Conservation (phyloP, 805 yeast species). For the Candida vaughaniae region DNA sequence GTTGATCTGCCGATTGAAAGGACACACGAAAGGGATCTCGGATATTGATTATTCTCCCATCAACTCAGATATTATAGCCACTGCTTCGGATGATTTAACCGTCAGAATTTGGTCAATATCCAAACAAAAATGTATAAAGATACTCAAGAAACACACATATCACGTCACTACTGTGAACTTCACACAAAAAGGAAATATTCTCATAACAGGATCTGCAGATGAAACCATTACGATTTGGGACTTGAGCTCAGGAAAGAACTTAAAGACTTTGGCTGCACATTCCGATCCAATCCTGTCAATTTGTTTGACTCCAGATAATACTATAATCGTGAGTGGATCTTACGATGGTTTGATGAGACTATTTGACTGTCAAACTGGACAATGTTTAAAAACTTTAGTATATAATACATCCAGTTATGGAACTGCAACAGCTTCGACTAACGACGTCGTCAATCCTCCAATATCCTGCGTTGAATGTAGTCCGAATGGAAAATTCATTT, state of each 20-base stretch:
- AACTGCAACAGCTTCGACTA: slow-evolving; percentile 56
- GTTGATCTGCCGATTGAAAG: slow-evolving; percentile 36
- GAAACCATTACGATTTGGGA: slow-evolving; percentile 94
- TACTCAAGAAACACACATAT: slow-evolving; percentile 77
- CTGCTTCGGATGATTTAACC: slow-evolving; percentile 84
- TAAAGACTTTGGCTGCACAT: slow-evolving; percentile 87
- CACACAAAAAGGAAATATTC: slow-evolving; percentile 70
- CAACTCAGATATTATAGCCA: slow-evolving; percentile 67
- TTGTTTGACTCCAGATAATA: slow-evolving; percentile 73
- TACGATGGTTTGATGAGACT: slow-evolving; percentile 89
- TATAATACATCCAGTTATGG: slow-evolving; percentile 66
- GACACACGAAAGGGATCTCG: slow-evolving; percentile 72
- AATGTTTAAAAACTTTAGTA: slow-evolving; percentile 85
- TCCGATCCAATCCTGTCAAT: slow-evolving; percentile 83
- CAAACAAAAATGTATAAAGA: slow-evolving; percentile 48
- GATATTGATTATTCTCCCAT: slow-evolving; percentile 74
- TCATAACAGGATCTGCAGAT: slow-evolving; percentile 83
- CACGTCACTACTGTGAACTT: slow-evolving; percentile 74
- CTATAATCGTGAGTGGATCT: slow-evolving; percentile 81
- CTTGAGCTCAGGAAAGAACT: slow-evolving; percentile 60
- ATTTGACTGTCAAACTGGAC: slow-evolving; percentile 87
- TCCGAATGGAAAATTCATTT: slow-evolving; percentile 75
- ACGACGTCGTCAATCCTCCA: slow-evolving; percentile 57
- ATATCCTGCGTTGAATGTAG: slow-evolving; percentile 70
- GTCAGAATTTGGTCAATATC: slow-evolving; percentile 68